phyloP scores from a whole-genome alignment of 306 rosid species.

The Gastrolobium villosum region DNA sequence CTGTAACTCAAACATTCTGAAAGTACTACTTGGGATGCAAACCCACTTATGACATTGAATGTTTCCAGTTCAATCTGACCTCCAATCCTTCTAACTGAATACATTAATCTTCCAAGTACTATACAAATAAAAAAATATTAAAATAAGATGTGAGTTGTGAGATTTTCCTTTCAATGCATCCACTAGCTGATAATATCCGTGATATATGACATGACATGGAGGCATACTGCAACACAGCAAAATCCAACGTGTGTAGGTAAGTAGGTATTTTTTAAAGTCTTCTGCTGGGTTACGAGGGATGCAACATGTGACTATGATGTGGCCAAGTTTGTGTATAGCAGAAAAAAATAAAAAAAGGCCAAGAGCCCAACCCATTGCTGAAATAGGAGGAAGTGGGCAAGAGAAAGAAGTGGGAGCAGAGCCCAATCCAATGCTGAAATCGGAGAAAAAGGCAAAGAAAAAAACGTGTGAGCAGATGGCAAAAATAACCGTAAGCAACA shows the following conservation, averaged over 20 bases:
- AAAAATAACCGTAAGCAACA: too few species aligned
- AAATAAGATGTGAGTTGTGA: too few species aligned
- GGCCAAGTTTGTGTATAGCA: neutral
- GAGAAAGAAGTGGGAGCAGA: too few species aligned
- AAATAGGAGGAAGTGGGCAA: too few species aligned
- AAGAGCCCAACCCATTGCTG: too few species aligned
- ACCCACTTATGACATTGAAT: constrained; percentile 12
- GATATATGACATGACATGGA: neutral
- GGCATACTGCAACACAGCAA: neutral
- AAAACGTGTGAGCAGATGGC: too few species aligned
- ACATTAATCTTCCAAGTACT: neutral
- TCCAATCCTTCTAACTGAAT: neutral
- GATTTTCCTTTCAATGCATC: too few species aligned
- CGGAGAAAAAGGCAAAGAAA: too few species aligned
- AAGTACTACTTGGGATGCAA: neutral
- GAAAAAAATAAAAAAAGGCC: too few species aligned
- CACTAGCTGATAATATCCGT: neutral
- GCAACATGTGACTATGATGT: neutral
- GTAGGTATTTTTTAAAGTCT: neutral
- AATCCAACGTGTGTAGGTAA: neutral
- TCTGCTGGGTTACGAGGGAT: neutral
- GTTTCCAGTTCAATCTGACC: neutral
- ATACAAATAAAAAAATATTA: too few species aligned
- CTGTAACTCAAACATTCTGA: constrained; percentile 2
- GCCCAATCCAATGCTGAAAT: too few species aligned